Evolutionary conservation across 2,329 filamentous ascomycete genomes (phyloP).

Genomic region (Fusarium pseudonygamai): DNA sequence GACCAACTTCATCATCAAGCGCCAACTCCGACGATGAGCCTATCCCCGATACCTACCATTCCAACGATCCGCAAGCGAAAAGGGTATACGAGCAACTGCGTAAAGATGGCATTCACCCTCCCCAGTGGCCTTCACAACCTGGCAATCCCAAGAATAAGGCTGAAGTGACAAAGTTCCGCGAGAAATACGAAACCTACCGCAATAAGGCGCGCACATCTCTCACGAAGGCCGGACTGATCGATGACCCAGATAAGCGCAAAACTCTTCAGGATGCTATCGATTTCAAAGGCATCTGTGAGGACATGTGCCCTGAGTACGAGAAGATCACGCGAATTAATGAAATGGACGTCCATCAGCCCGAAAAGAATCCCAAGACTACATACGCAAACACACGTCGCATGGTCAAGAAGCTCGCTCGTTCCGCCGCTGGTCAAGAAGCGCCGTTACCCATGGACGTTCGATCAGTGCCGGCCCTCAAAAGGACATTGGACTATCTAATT

Average conservation of each 20-base stretch:
- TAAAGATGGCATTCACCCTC: constrained; percentile 64
- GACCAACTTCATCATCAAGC: constrained; percentile 42
- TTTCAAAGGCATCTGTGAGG: constrained; percentile 74
- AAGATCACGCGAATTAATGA: constrained; percentile 70
- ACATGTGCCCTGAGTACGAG: constrained; percentile 76
- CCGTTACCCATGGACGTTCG: constrained; percentile 75
- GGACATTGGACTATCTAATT: constrained; percentile 71
- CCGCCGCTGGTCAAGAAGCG: constrained; percentile 73
- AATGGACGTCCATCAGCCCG: constrained; percentile 64
- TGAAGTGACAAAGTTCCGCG: constrained; percentile 64
- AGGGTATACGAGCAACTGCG: constrained; percentile 63
- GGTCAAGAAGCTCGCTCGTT: constrained; percentile 74
- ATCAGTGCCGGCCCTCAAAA: constrained; percentile 65
- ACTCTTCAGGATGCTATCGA: constrained; percentile 70
- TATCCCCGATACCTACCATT: constrained; percentile 34
- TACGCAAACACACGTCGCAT: constrained; percentile 63
- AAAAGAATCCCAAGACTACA: constrained; percentile 58
- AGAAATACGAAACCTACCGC: constrained; percentile 66
- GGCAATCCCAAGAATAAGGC: constrained; percentile 61
- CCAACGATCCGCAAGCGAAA: constrained; percentile 55
- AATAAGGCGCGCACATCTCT: constrained; percentile 65
- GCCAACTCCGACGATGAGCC: constrained; percentile 31
- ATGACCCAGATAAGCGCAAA: constrained; percentile 71
- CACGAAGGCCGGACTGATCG: constrained; percentile 68
- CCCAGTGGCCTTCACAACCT: constrained; percentile 64